Base-by-base conservation (phyloP, 306 rosid genomes). In the Ceratonia siliqua region DNA sequence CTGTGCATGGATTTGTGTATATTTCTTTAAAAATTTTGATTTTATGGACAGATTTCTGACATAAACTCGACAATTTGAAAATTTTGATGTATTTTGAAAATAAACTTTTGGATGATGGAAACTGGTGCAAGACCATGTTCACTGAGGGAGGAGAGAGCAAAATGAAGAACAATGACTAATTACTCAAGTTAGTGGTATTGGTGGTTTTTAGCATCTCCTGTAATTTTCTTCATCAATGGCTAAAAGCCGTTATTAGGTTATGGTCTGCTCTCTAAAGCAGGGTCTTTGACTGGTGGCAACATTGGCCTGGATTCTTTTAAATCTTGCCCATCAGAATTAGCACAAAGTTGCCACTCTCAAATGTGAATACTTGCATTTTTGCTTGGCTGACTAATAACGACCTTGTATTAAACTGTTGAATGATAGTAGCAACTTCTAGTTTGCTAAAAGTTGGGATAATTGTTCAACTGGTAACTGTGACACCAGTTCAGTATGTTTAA, bases 241-340 rank as follows among this genome's bases (percentile, higher is more conserved):
- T 68, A 42, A 56, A 64, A 28, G 49, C 54, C 61, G 38, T 56
- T 64, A 45, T 69, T 48, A 42, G 59, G 41, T 62, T 24, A 75
- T 70, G 46, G 43, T 48, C 8, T 1, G 68, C 42, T 61, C 55
- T 39, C 36, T 55, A 35, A 49, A 46, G 65, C 66, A 27, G 0
- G 35, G 35, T 32, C 5, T 5, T 61, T 61, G 27, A 14, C 27
- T 33, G 45, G 17, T 33, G 46, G n/a, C 27, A 61, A 8, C 3
- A 4, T 61, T 61, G 46, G 7, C 27, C 46, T 33, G n/a, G 21
- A 61, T 61, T 17, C 27, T 61, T 33, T 61, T 32, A 61, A 11
- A 33, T 33, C 67, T 61, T 8, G 67, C 27, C 20, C 70, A 41
- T 63, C 21, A 41, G 52, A 41, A 63, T 1, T 41, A 41, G 11